Evolutionary conservation across 225 moss, liverwort and hornwort genomes (phyloP), one percentile per base, ranked within the genome.

Genomic region (Pseudoscleropodium purum): DNA sequence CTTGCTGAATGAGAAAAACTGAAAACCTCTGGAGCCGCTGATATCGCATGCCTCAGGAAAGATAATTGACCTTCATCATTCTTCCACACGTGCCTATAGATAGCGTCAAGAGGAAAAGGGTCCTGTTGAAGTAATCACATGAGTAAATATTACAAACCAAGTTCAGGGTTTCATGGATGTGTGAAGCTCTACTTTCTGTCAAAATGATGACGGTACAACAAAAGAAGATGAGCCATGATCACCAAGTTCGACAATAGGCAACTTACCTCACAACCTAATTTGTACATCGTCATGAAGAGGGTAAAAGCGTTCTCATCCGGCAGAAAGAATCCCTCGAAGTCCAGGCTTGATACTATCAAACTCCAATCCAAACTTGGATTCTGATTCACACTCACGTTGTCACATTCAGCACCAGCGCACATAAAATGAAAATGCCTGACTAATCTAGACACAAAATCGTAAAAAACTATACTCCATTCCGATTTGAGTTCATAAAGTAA

Each of bases 51-150:
- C 90, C 85, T 95, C 67, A 99, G 91, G 90, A 99, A 99, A 47
- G 99, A 96, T 51, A 97, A 87, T 82, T 99, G 99, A 56, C 96
- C 99, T 87, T 95, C 96, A 73, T 92, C 91, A 87, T 97, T 97
- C 90, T 91, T 97, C 99, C 99, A 99, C 36, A 93, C 92, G 85
- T 88, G 87, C 86, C 96, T 93, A 92, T 90, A 96, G 66, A 97
- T 87, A 81, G 95, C 93, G 91, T 95, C 93, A 62, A 97, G 91
- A 57, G 99, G 99, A 91, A 97, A 99, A 54, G 94, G 92, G 29
- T 97, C 99, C 99, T 98, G 96, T 51, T 82, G 13, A 90, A 75
- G 92, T 76, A 85, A 86, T 86, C 81, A 84, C 61, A 85, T 80
- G 33, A 59, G 75, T 87, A 41, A 83, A 64, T 27, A 45, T 43